These are phyloP conservation scores for Termitomyces sp. DNA, from an alignment of 768 basidiomycete species.

Conservation along the genomic window DNA sequence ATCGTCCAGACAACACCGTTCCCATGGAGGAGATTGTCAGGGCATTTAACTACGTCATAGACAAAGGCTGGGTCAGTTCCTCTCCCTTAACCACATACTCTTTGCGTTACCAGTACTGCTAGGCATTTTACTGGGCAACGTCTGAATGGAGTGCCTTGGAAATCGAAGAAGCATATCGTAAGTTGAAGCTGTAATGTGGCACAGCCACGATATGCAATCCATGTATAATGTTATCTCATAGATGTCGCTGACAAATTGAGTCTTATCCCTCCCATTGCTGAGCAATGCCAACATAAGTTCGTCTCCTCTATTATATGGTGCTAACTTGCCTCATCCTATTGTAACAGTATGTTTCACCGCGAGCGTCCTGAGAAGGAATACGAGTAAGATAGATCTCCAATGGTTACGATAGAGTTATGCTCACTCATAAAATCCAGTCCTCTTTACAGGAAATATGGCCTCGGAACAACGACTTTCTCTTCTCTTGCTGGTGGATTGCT, in stretches of 20 bases:
- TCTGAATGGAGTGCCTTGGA: slow-evolving; percentile 66
- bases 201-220: background rate
- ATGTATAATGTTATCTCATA: slow-evolving; percentile 14
- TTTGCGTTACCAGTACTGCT: background rate
- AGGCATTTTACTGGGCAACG: slow-evolving; percentile 69
- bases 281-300: slow-evolving; percentile 73
- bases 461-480: slow-evolving; percentile 73
- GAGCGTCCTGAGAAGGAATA: slow-evolving; percentile 81
- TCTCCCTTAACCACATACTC: background rate
- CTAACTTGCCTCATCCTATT: background rate
- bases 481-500: slow-evolving; percentile 68
- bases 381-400: slow-evolving; percentile 26
- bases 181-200: slow-evolving; percentile 8
- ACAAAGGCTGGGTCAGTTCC: slow-evolving; percentile 54
- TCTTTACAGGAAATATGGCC: slow-evolving; percentile 61
- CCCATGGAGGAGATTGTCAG: slow-evolving; percentile 78
- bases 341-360: slow-evolving; percentile 65
- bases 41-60: slow-evolving; percentile 76
- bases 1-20: slow-evolving; percentile 56
- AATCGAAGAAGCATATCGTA: slow-evolving; percentile 53
- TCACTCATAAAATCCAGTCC: slow-evolving; percentile 27
- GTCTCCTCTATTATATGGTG: slow-evolving; percentile 8
- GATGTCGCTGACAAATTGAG: slow-evolving; percentile 65
- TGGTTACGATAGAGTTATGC: background rate
- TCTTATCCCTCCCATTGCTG: slow-evolving; percentile 66